Conservation (phyloP, 495 filamentous ascomycete genomes). For the Hyaloscypha finlandica region DNA sequence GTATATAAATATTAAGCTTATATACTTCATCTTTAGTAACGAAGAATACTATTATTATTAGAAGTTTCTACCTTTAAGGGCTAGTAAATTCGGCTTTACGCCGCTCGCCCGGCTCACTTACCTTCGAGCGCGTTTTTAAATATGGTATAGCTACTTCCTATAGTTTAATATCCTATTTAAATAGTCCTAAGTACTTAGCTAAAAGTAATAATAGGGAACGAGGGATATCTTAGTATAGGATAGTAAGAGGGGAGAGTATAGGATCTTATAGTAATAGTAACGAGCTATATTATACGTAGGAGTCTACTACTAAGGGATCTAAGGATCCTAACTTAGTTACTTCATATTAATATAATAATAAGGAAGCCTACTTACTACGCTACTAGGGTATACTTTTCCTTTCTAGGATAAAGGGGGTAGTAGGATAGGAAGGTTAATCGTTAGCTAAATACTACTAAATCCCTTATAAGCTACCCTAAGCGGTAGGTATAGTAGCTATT, state of each 20-base stretch:
- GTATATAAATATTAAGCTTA: too few species aligned
- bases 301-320: background rate
- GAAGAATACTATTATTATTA: too few species aligned
- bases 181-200: background rate
- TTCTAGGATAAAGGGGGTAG: slow-evolving; percentile 6
- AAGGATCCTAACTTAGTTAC: too few species aligned
- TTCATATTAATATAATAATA: slow-evolving; percentile 6
- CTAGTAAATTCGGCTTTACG: too few species aligned
- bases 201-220: background rate
- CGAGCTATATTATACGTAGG: slow-evolving; percentile 7
- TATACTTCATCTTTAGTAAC: too few species aligned
- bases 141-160: too few species aligned
- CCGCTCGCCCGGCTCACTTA: too few species aligned
- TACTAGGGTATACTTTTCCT: background rate
- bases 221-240: background rate
- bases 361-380: slow-evolving; percentile 6
- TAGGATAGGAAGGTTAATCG: background rate
- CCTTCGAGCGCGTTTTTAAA: too few species aligned
- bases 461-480: too few species aligned
- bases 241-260: slow-evolving; percentile 3
- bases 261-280: slow-evolving; percentile 9
- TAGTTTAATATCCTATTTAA: background rate
- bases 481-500: background rate
- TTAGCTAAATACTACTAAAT: background rate
- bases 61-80: too few species aligned